A percentile compares a stretch with the other conserved stretches of the same genome.
phyloP scores from a whole-genome alignment of 2,329 filamentous ascomycete genomes.

The Paraconiothyrium brasiliense region DNA sequence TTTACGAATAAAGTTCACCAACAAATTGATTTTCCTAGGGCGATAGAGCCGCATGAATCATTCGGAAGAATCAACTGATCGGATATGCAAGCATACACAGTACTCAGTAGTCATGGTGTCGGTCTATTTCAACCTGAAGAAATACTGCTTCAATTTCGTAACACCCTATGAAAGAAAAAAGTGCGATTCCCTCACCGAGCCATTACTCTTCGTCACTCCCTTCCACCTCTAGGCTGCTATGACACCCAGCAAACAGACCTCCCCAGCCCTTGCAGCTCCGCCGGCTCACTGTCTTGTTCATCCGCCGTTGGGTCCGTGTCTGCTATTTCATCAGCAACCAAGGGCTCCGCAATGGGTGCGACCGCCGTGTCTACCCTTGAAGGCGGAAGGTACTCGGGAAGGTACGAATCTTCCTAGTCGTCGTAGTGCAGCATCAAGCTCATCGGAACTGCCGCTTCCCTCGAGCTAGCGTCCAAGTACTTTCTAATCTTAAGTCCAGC shows the following conservation, averaged over 20 bases:
- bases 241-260: not conserved
- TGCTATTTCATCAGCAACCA: not conserved
- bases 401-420: conserved; percentile 28
- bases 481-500: conserved; percentile 59
- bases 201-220: not conserved
- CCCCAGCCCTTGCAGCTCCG: not conserved
- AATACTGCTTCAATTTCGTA: not conserved
- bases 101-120: too few relatives aligned
- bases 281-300: not conserved
- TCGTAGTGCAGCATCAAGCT: conserved; percentile 39
- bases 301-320: not conserved
- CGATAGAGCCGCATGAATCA: too few relatives aligned
- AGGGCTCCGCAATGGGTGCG: not conserved
- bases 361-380: not conserved
- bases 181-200: not conserved
- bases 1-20: too few relatives aligned
- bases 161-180: not conserved
- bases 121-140: too few relatives aligned
- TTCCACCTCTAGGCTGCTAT: not conserved
- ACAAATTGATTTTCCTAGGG: too few relatives aligned
- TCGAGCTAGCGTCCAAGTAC: conserved; percentile 60
- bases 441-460: conserved; percentile 54
- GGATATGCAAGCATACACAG: too few relatives aligned
- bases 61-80: too few relatives aligned
- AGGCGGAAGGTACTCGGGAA: not conserved